Evolutionary conservation across 2,329 filamentous ascomycete genomes (phyloP).

Genomic region (Neopestalotiopsis sp.): DNA sequence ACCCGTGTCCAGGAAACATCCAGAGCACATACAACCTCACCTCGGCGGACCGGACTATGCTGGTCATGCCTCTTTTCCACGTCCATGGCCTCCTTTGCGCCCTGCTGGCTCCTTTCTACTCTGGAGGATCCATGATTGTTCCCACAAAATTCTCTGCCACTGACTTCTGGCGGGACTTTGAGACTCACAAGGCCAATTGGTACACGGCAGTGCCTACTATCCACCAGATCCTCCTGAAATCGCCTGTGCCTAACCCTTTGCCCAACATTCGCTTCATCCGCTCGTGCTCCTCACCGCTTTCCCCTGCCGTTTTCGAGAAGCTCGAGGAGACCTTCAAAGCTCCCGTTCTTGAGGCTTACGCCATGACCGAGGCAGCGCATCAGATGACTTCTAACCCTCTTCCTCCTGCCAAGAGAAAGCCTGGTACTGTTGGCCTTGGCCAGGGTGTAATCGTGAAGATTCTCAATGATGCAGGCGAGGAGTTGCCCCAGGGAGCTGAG

Average conservation of each 20-base stretch:
- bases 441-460: conserved; percentile 86
- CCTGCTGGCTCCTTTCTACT: conserved; percentile 77
- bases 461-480: conserved; percentile 71
- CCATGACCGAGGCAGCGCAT: conserved; percentile 90
- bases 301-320: conserved; percentile 80
- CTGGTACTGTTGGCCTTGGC: conserved; percentile 81
- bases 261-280: conserved; percentile 85
- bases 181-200: conserved; percentile 79
- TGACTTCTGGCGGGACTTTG: conserved; percentile 84
- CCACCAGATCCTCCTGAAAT: conserved; percentile 85
- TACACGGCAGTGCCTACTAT: conserved; percentile 94
- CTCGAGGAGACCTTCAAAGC: conserved; percentile 78
- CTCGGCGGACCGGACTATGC: conserved; percentile 75
- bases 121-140: conserved; percentile 80
- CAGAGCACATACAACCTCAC: conserved; percentile 77
- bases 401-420: conserved; percentile 74
- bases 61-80: conserved; percentile 92
- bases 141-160: conserved; percentile 80
- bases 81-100: conserved; percentile 87
- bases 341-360: conserved; percentile 87
- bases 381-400: conserved; percentile 82
- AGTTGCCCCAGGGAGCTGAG: conserved; percentile 72
- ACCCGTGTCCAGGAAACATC: conserved; percentile 66
- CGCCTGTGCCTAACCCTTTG: conserved; percentile 68
- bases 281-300: conserved; percentile 84